Base-by-base conservation (phyloP, 129 eudicot species). In the Flaveria brownii region DNA sequence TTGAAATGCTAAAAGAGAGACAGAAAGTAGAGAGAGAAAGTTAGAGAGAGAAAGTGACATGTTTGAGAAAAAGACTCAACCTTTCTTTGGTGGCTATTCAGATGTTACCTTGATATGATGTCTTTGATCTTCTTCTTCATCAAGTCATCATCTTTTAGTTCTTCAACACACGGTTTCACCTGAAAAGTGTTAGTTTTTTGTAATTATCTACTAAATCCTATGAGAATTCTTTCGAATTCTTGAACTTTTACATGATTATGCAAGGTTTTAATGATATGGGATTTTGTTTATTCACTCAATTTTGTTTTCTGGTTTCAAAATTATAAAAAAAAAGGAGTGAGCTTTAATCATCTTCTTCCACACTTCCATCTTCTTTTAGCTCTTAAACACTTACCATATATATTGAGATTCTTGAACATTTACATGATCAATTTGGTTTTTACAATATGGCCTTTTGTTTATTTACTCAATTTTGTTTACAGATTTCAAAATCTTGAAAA, bases 71-170 rank as follows among this genome's bases (percentile, higher is more conserved):
- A 55, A 82, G 84, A 82, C 86, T 68, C 61, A 80, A 56, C 90
- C 86, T 74, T 87, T 78, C 77, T 83, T 26, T 69, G 69, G 76
- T 74, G 81, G 69, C 88, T 82, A 47, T 79, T 83, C 46, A 77
- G 78, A 78, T 74, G 77, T 75, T 81, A 60, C 87, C 81, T 83
- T 80, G 91, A 84, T 78, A 82, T 82, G 83, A 85, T 86, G 86
- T 82, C 84, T 91, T 82, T 87, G 84, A 84, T 85, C 91, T 63
- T 47, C 79, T 68, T 61, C 68, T 59, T 60, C 70, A 54, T 20
- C 55, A 41, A 18, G 68, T 77, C 57, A 76, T 30, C 68, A 67
- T 62, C 42, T 66, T 66, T 39, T 23, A 15, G 66, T 65, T 85
- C 18, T 82, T 45, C 33, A 61, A 73, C 74, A 65, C 62, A 41